Evolutionary conservation across 768 basidiomycete species (phyloP).

Genomic region (Mycena vulgaris): DNA sequence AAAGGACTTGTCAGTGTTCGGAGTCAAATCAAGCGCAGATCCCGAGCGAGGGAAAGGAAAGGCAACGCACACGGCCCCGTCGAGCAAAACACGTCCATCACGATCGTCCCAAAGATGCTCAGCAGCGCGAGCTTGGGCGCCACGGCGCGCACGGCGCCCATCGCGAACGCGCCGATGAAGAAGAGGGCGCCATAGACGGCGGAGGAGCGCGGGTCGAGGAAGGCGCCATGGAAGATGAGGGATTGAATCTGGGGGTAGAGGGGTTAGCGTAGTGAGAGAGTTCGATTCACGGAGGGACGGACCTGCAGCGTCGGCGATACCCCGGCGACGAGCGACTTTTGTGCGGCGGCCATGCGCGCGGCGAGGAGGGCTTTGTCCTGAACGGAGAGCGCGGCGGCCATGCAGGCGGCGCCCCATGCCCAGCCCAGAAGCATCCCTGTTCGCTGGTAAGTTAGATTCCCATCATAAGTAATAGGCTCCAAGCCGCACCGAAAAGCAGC

Average conservation of each 20-base stretch:
- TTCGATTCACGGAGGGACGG: too few relatives aligned
- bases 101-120: constrained; percentile 62
- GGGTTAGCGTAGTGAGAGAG: not conserved
- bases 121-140: constrained; percentile 58
- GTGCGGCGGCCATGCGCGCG: constrained; percentile 51
- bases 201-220: constrained; percentile 60
- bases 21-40: not conserved
- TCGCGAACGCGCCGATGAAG: constrained; percentile 58
- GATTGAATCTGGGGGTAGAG: constrained; percentile 42
- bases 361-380: constrained; percentile 54
- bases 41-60: not conserved
- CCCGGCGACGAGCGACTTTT: constrained; percentile 45
- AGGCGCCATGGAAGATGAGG: constrained; percentile 56
- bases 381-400: constrained; percentile 57
- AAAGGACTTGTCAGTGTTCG: too few relatives aligned
- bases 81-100: constrained; percentile 55
- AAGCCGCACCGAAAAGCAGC: not conserved
- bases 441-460: not conserved
- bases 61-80: constrained; percentile 28
- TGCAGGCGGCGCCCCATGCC: constrained; percentile 63
- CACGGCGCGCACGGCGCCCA: constrained; percentile 56
- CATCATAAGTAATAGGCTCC: too few relatives aligned
- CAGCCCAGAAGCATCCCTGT: constrained; percentile 61
- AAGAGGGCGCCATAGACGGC: constrained; percentile 62
- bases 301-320: constrained; percentile 11